Evolutionary conservation across 78 protist genomes (phyloP).

Genomic region (Goniomonas avonlea): DNA sequence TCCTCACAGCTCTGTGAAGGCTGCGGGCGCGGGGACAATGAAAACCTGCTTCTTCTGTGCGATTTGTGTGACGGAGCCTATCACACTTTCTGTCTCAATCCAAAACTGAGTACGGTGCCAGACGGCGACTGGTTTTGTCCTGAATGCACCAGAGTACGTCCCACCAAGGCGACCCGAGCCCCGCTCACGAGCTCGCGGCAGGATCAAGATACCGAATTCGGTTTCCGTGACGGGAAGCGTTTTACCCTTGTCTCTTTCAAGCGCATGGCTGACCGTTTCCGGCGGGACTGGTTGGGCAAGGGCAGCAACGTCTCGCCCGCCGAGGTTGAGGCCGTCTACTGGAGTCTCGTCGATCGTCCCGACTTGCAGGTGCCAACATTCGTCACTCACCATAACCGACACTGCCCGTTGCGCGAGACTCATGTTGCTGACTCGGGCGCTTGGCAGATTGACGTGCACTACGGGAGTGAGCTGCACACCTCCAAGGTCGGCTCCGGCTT

Average conservation of each 20-base stretch:
- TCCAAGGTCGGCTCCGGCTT: constrained; percentile 7
- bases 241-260: not conserved
- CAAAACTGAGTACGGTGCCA: not conserved
- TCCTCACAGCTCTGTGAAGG: no score
- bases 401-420: not conserved
- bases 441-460: not conserved
- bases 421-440: not conserved
- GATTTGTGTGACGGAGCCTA: constrained; percentile 18
- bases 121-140: constrained; percentile 17
- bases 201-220: constrained; percentile 1
- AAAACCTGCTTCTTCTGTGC: no score
- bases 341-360: not conserved
- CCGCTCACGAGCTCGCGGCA: no score
- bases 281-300: not conserved
- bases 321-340: not conserved
- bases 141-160: not conserved
- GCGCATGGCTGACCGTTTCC: not conserved
- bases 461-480: constrained; percentile 25
- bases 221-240: constrained; percentile 8
- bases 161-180: no score
- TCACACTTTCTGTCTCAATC: not conserved
- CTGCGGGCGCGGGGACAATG: no score
- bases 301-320: not conserved
- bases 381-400: not conserved
- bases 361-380: not conserved